Base-by-base conservation (phyloP, 2,329 filamentous ascomycete genomes). In the Ophiostoma triangulosporum region DNA sequence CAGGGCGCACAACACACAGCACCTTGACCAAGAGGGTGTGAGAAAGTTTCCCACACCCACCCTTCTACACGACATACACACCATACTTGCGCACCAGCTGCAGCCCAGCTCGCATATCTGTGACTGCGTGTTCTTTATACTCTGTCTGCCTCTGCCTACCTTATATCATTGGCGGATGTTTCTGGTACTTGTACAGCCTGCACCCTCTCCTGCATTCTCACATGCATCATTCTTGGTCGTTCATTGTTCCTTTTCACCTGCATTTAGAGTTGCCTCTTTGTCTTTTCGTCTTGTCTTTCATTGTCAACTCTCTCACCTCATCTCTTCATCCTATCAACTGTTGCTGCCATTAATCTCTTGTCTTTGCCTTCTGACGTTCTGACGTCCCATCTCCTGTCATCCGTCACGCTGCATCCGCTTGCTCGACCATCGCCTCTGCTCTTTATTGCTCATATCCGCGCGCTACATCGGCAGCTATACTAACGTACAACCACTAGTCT, bases 21-120 rank as follows among this genome's bases (percentile, higher is more conserved):
- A n/a, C n/a, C n/a, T n/a, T 12, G 24, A 29, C 24, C n/a, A 29
- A 46, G 17, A n/a, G 35, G 33, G 51, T 38, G 51, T 53, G 43
- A 38, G 51, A 53, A 53, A 24, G n/a, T 40, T 48, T 48, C 33
- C 26, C 26, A 6, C 20, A 15, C 12, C 7, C 35, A 27, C 33
- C 22, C 36, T 45, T 6, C 17, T 11, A 22, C 22, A 31, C 26
- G 22, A 27, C 38, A 43, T 14, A 48, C 40, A 15, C 24, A 24
- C 15, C 24, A 48, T 49, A 52, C 51, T 49, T 53, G 51, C 43
- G 31, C 51, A 48, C 9, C 33, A 24, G 36, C 36, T 20, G 36
- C 36, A 40, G 36, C 20, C 36, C 36, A 40, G 36, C 20, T 45
- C 40, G 38, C 38, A 35, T 52, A 52, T 35, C 43, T 20, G n/a